Evolutionary conservation across 345 rosid genomes (phyloP).

Genomic region (Pistacia vera): DNA sequence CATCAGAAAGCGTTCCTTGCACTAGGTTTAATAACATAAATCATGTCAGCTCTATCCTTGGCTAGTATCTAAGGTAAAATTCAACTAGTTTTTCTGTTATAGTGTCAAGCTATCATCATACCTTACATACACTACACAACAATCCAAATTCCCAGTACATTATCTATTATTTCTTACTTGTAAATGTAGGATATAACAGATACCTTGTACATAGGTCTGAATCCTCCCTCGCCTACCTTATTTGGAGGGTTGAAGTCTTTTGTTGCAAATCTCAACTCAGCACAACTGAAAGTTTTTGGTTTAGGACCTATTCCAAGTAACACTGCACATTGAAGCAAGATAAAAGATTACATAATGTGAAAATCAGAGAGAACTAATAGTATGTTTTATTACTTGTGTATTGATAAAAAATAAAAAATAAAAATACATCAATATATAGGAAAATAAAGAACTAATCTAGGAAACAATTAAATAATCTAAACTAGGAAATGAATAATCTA

Average conservation of each 20-base stretch:
- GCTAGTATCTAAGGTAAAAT: background rate
- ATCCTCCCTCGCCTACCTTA: constrained; percentile 51
- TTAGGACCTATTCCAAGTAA: constrained; percentile 31
- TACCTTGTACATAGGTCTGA: constrained; percentile 44
- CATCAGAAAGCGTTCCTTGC: constrained; percentile 38
- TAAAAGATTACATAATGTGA: too few relatives aligned
- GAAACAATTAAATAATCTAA: too few relatives aligned
- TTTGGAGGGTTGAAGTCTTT: constrained; percentile 36
- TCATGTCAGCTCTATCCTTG: background rate
- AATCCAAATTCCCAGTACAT: background rate
- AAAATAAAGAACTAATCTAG: too few relatives aligned
- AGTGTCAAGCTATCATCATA: background rate
- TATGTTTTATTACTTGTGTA: too few relatives aligned
- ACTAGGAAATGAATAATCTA: too few relatives aligned
- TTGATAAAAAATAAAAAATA: too few relatives aligned
- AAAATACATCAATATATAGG: too few relatives aligned
- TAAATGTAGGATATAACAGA: background rate
- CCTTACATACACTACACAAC: background rate
- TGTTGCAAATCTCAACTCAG: constrained; percentile 38
- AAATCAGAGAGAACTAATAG: too few relatives aligned
- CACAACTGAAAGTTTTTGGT: constrained; percentile 36
- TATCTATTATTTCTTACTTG: too few relatives aligned
- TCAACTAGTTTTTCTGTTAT: background rate
- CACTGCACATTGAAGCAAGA: constrained; percentile 26
- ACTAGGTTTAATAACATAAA: background rate